Evolutionary conservation across 257 asterid species (phyloP), one percentile per base, ranked within the genome.

Genomic region (Scutellaria barbata): DNA sequence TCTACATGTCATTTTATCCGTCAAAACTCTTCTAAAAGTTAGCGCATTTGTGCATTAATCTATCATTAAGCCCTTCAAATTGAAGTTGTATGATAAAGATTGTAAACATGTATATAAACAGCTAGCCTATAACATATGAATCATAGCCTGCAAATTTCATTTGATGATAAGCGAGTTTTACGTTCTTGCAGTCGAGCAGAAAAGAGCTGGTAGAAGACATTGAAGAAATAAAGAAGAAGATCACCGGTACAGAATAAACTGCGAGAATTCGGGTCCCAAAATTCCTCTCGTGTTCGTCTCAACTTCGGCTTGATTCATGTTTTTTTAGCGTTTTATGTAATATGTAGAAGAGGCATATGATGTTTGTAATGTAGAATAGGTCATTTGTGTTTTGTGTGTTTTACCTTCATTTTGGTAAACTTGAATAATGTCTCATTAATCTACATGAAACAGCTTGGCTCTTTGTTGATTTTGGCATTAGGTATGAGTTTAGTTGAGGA

Each of bases 191-290:
- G 98, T 87, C 96, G 17, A 85, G 94, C 85, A 89, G 98, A 79
- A 90, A 87, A 78, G 96, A 93, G 78, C 78, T 93, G 80, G 94
- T 81, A 10, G 73, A 84, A 50, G 97, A 93, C 69, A 83, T 93
- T 22, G 98, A 93, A 81, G 79, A 73, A n/a, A 55, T 90, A 79
- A 93, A 93, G 92, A 93, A 87, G 94, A 90, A 90, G 85, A 89
- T 93, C 71, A 80, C 95, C 13, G 98, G 98, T 73, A 80, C 94
- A 13, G 95, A 88, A 67, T 88, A 82, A 77, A 10, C 59, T 52
- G 53, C 66, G 54, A 13, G 47, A 14, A 8, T 30, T 30, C 18
- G 63, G 11, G 52, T 39, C 10, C 16, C 47, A 51, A 10, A 51
- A 56, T 45, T 53, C 42, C 35, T 30, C 35, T 30, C 5, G 35